These are phyloP conservation scores for Leptomonas pyrrhocoris DNA, from an alignment of 208 protist genomes.

Conservation along the genomic window DNA sequence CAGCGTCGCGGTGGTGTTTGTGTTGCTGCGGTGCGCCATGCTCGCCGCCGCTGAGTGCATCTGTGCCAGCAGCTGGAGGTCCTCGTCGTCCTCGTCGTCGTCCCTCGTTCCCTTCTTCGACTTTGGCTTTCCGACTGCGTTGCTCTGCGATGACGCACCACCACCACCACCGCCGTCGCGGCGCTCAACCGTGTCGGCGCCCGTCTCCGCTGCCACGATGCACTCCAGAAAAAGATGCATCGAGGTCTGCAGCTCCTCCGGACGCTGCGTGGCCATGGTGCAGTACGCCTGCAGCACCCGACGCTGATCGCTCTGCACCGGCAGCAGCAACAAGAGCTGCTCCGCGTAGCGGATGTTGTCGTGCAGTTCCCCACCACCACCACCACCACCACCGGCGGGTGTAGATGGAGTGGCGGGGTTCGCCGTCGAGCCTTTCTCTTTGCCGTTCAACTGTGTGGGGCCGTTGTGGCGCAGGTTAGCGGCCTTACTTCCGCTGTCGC, in stretches of 20 bases:
- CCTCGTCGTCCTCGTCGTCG: constrained; percentile 50
- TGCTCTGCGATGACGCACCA: not conserved
- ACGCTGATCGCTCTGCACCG: constrained; percentile 52
- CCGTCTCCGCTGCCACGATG: constrained; percentile 34
- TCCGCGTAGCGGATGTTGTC: constrained; percentile 87
- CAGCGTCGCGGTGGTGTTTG: constrained; percentile 34
- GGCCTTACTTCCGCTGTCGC: constrained; percentile 45
- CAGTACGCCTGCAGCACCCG: constrained; percentile 82
- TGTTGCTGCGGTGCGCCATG: constrained; percentile 23
- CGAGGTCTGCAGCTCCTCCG: constrained; percentile 67
- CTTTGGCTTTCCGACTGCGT: not conserved
- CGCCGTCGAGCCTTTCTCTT: not conserved
- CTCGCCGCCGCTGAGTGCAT: constrained; percentile 26
- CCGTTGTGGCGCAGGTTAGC: constrained; percentile 41
- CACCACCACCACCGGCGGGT: too few species aligned
- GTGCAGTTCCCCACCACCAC: constrained; percentile 43
- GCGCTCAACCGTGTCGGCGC: constrained; percentile 1
- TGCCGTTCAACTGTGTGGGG: not conserved
- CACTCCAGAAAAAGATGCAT: constrained; percentile 68
- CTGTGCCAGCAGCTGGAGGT: constrained; percentile 49
- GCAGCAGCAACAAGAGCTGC: constrained; percentile 80
- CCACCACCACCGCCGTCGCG: too few species aligned
- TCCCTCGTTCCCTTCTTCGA: constrained; percentile 26
- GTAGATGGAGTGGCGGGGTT: not conserved
- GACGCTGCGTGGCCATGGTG: constrained; percentile 68